These are phyloP conservation scores for Oenanthe javanica DNA, from an alignment of 140 eudicot species.

Conservation along the genomic window DNA sequence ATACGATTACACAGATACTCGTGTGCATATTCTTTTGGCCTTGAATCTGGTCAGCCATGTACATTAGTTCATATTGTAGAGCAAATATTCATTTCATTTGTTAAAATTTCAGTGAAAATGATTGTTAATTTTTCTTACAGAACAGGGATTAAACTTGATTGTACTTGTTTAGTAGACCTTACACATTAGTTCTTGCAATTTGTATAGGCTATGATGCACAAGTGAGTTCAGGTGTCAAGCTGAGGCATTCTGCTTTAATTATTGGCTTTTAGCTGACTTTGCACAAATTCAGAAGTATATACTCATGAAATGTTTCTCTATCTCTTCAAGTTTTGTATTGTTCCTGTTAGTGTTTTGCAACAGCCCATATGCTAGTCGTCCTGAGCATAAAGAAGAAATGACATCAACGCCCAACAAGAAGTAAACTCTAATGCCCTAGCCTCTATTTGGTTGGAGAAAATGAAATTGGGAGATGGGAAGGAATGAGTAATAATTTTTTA, in stretches of 20 bases:
- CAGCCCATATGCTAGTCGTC: background rate
- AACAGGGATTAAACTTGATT: background rate
- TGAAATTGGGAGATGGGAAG: too few species aligned
- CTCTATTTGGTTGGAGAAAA: too few species aligned
- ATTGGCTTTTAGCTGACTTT: background rate
- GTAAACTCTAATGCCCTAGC: too few species aligned
- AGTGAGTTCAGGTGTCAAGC: background rate
- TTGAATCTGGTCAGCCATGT: conserved; percentile 3
- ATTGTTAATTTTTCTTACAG: background rate
- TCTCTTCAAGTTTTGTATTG: background rate
- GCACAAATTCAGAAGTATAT: background rate
- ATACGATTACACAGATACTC: background rate
- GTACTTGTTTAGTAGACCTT: background rate
- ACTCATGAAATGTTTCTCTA: background rate
- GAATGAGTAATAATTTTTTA: too few species aligned
- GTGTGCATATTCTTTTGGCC: conserved; percentile 3
- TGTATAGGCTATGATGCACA: background rate
- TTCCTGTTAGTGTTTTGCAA: background rate
- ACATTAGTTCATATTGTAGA: background rate
- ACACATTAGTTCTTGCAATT: background rate
- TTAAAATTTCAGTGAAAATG: background rate
- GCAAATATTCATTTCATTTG: background rate
- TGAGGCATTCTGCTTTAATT: background rate
- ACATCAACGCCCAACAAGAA: background rate
- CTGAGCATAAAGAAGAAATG: background rate